Percentiles rank a stretch among this genome's conserved stretches.
These are phyloP conservation scores for Glaciozyma antarctica DNA, from an alignment of 768 basidiomycete genomes.

Conservation along the genomic window DNA sequence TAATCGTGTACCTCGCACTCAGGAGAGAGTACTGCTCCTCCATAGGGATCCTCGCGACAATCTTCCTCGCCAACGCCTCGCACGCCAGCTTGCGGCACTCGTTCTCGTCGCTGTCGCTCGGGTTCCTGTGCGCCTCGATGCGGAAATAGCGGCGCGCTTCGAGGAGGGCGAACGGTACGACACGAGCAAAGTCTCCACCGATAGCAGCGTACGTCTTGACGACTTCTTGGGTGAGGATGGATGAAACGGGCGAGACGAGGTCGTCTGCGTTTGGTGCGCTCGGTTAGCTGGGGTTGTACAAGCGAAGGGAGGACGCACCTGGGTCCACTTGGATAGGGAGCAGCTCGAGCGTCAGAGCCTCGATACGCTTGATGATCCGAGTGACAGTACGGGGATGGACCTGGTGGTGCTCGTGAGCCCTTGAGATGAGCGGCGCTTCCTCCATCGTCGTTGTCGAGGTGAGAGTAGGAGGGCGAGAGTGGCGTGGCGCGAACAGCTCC, in stretches of 20 bases:
- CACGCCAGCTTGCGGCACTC: constrained; percentile 23
- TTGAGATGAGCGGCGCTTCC: not conserved
- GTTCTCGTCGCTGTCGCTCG: constrained; percentile 35
- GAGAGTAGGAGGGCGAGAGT: too few relatives aligned
- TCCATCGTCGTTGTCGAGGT: not conserved
- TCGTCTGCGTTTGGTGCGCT: constrained; percentile 12
- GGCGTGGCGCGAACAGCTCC: too few relatives aligned
- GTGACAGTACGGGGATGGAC: constrained; percentile 17
- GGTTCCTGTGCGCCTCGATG: constrained; percentile 22
- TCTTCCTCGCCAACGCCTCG: constrained; percentile 28
- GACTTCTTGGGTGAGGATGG: constrained; percentile 31
- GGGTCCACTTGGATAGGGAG: constrained; percentile 33
- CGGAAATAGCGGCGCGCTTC: constrained; percentile 28
- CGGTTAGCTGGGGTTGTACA: too few relatives aligned
- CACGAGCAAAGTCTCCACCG: constrained; percentile 32
- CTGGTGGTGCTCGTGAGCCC: not conserved
- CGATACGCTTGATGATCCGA: constrained; percentile 17
- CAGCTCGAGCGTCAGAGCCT: constrained; percentile 31
- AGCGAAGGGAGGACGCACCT: constrained; percentile 3
- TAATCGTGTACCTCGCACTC: constrained; percentile 21
- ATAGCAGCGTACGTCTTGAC: constrained; percentile 27
- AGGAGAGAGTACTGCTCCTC: constrained; percentile 25
- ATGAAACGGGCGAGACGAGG: constrained; percentile 15
- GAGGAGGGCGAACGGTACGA: constrained; percentile 34
- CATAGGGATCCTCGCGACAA: constrained; percentile 16